Base-by-base conservation (phyloP, 169 alveolate species). In the Blepharisma undulans region DNA sequence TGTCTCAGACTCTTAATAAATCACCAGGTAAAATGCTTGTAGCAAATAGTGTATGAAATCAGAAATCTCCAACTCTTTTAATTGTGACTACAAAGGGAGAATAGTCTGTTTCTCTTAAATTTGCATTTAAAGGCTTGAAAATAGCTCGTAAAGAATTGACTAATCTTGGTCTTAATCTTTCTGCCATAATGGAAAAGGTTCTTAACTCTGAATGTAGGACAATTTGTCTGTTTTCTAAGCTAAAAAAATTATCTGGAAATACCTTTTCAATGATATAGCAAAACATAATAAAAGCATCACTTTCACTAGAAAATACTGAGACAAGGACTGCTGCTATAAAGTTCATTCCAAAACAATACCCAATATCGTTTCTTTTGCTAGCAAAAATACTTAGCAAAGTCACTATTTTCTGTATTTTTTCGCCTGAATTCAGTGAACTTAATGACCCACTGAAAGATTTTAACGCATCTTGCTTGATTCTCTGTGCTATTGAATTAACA, bases 261-360 rank as follows among this genome's bases (percentile, higher is more conserved):
- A 86, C 29, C 5, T 86, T 86, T 72, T 86, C 91, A 29, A 86
- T 25, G 8, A 86, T 86, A 30, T 66, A 27, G 19, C 61, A 8
- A 66, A 72, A 71, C 7, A 86, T 19, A 10, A 61, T n/a, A 72
- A 86, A 86, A 7, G 91, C 91, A 21, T 86, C 91, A 29, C 36
- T 21, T 66, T 86, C 91, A 2, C 8, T n/a, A 6, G 3, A 4
- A 71, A 85, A 72, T 30, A 85, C 84, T 4, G 6, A 6, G 6
- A 10, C 10, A 59, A 34, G 25, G 6, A 85, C 59, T 60, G 76
- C 90, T 4, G 71, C 84, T 4, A 85, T 85, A n/a, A 85, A 85
- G 7, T 22, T 85, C 81, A 85, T 61, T 22, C 90, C 90, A 27
- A 6, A 4, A 4, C 61, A 61, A 48, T 85, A 85, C 12, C 82